phyloP scores from a whole-genome alignment of 768 basidiomycete genomes.

The Rhizopogon sp. region DNA sequence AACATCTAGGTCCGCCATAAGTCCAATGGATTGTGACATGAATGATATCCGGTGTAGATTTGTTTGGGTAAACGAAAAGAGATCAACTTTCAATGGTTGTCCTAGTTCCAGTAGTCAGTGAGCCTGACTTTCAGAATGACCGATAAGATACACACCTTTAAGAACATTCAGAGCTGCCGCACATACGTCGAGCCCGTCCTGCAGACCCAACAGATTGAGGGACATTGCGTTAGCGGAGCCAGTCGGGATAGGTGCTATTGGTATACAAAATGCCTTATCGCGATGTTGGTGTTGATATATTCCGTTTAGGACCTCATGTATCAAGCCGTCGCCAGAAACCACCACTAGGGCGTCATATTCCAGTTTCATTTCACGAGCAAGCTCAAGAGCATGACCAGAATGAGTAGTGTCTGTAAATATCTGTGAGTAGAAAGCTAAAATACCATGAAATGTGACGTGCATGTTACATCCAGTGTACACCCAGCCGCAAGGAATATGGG shows the following conservation, averaged over 20 bases:
- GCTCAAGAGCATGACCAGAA: conserved; percentile 58
- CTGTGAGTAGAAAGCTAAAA: neutral
- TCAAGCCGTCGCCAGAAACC: conserved; percentile 79
- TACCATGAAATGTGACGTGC: conserved; percentile 29
- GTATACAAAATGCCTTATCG: conserved; percentile 55
- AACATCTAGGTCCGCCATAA: conserved; percentile 83
- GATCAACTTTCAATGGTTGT: conserved; percentile 65
- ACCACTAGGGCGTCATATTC: conserved; percentile 68
- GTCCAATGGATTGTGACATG: conserved; percentile 77
- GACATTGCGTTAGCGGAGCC: conserved; percentile 79
- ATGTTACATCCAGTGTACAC: conserved; percentile 54
- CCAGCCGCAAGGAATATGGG: conserved; percentile 69
- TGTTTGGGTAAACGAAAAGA: conserved; percentile 72
- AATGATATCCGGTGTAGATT: conserved; percentile 65
- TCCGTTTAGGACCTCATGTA: conserved; percentile 84
- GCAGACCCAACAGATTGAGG: conserved; percentile 62
- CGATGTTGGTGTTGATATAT: conserved; percentile 63
- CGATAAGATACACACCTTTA: conserved; percentile 49
- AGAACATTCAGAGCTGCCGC: conserved; percentile 73
- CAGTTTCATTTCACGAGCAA: conserved; percentile 51
- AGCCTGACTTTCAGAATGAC: neutral
- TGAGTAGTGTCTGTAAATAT: conserved; percentile 52
- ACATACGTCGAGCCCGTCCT: conserved; percentile 69
- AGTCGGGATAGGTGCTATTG: conserved; percentile 75
- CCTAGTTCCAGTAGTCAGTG: conserved; percentile 36